Evolutionary conservation across 805 yeast species (phyloP), one percentile per base, ranked within the genome.

Genomic region (Starmerella tilneyi): DNA sequence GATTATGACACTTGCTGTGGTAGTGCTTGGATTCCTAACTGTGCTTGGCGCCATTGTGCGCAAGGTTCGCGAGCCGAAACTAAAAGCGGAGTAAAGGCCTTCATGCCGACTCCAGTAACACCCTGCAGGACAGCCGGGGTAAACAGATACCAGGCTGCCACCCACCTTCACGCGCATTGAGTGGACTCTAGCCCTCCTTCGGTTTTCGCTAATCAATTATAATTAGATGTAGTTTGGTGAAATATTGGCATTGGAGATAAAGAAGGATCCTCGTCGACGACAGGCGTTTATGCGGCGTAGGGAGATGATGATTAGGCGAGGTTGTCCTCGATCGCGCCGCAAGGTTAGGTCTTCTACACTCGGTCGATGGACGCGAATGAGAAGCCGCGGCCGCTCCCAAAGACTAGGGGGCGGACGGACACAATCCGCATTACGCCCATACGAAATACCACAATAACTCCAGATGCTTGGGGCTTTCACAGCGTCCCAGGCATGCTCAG

Each of bases 1-100:
- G 52, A 38, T 46, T 4, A 41, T 54, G 13, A 74, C 79, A 1
- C 48, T 63, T 4, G 38, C 47, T 2, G 60, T 64, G 9, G 54
- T 75, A 0, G 4, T 64, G 0, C 16, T 61, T 0, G 72, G 73
- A 1, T 44, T 64, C 1, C 2, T 63, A 0, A 67, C 62, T 41
- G 34, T 71, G 3, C 31, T 69, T 0, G n/a, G n/a, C 1, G 32
- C 46, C 12, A 29, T 49, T 9, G n/a, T 35, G 23, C 28, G 9
- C 9, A 32, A 29, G 24, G 31, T 38, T 12, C 15, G 35, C 7
- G 13, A 21, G 33, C 37, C 38, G 30, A 44, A 39, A 20, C 15
- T 38, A 8, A 44, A 44, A 22, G 19, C 43, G 15, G 32, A 36
- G 40, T 34, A 27, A 13, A 24, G 27, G 11, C 27, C 8, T 8